Evolutionary conservation across 2,329 filamentous ascomycete genomes (phyloP).

Genomic region (Aspergillus sp.): DNA sequence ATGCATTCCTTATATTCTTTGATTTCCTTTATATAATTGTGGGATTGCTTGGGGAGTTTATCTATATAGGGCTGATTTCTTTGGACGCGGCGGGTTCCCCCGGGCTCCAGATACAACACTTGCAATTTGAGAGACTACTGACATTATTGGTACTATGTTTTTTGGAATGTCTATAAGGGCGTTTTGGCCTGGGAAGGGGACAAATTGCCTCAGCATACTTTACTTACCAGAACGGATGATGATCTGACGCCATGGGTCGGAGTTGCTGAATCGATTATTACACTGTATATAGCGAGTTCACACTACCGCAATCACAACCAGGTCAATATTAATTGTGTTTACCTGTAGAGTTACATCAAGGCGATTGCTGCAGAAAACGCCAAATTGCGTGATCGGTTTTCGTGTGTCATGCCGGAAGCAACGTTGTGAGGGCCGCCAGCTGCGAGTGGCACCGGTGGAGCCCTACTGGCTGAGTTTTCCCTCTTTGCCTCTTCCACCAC

Average conservation of each 20-base stretch:
- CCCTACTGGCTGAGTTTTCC: not conserved
- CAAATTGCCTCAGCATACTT: conserved; percentile 23
- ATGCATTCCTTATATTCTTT: conserved; percentile 11
- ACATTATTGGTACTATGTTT: conserved; percentile 3
- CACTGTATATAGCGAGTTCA: not conserved
- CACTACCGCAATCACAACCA: no score
- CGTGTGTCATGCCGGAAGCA: conserved; percentile 23
- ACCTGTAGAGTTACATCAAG: conserved; percentile 4
- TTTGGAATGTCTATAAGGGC: conserved; percentile 11
- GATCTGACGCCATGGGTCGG: conserved; percentile 3
- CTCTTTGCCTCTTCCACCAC: not conserved
- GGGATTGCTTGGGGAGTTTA: conserved; percentile 8
- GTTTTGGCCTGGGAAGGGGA: conserved; percentile 15
- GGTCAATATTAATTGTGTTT: not conserved
- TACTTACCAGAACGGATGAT: conserved; percentile 16
- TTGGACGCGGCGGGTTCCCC: conserved; percentile 8
- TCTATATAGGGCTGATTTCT: conserved; percentile 13
- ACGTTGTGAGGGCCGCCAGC: not conserved
- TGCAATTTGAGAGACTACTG: not conserved
- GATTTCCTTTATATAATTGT: conserved; percentile 14
- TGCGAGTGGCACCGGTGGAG: conserved; percentile 4
- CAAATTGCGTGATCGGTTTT: conserved; percentile 30
- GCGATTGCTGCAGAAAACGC: conserved; percentile 1
- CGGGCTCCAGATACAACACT: conserved; percentile 3
- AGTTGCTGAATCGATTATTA: not conserved